These are phyloP conservation scores for Backusella westeae DNA, from an alignment of 192 early-diverging fungal species.

Conservation along the genomic window DNA sequence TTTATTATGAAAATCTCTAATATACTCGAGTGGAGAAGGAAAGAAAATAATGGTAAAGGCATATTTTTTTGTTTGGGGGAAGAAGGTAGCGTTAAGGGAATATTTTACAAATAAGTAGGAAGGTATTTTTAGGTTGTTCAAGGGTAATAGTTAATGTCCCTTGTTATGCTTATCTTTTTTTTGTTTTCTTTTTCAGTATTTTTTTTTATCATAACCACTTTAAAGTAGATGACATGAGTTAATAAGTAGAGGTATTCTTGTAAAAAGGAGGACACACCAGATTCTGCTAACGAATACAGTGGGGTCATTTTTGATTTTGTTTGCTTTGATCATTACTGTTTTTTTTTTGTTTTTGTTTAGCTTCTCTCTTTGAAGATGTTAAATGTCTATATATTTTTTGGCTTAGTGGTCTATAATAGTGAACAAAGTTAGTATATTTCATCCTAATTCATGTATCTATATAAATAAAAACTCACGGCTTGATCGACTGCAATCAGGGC, in stretches of 20 bases:
- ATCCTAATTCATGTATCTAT: not conserved
- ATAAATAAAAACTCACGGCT: slow-evolving; percentile 15
- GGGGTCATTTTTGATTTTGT: slow-evolving; percentile 6
- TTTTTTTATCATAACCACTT: not conserved
- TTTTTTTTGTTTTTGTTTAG: not conserved
- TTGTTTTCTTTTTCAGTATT: not conserved
- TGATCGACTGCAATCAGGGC: slow-evolving; percentile 29
- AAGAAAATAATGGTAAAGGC: slow-evolving; percentile 4
- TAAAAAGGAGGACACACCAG: not conserved
- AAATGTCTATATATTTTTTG: not conserved
- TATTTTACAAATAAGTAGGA: slow-evolving; percentile 11
- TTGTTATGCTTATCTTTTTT: slow-evolving; percentile 7
- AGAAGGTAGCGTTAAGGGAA: not conserved
- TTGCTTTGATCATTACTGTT: not conserved
- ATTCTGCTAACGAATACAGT: not conserved
- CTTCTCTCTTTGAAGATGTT: not conserved
- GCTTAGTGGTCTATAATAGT: not conserved
- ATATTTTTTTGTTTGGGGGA: slow-evolving; percentile 1
- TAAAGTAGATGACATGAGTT: not conserved
- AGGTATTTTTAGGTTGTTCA: not conserved
- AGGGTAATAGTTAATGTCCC: not conserved
- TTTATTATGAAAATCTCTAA: slow-evolving; percentile 7
- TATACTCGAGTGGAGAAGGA: not conserved
- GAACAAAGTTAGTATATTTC: not conserved
- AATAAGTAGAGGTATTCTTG: not conserved